Conservation (phyloP, 768 basidiomycete species). For the Collybia sordida region DNA sequence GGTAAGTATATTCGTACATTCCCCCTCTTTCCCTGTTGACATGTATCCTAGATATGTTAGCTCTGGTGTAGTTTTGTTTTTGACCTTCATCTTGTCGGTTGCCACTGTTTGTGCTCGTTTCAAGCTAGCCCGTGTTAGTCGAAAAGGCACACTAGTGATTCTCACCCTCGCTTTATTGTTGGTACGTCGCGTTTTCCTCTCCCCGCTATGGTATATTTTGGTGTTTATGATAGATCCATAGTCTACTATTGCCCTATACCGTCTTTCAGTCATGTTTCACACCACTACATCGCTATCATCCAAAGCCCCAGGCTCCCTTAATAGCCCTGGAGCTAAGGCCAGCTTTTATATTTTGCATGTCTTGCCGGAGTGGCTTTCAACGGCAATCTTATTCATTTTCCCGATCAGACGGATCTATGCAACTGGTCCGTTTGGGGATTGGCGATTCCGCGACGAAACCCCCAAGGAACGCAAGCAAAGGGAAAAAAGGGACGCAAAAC, state of each 20-base stretch:
- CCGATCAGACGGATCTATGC: conserved; percentile 26
- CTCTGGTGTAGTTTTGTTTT: conserved; percentile 14
- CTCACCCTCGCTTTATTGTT: conserved; percentile 23
- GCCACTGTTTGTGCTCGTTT: conserved; percentile 21
- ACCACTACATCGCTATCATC: conserved; percentile 23
- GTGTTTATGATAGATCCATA: conserved; percentile 1
- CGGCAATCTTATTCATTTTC: conserved; percentile 17
- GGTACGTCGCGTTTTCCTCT: conserved; percentile 20
- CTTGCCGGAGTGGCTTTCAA: conserved; percentile 30
- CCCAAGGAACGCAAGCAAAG: conserved; percentile 19
- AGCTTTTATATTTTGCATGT: conserved; percentile 32
- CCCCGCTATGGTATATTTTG: background rate
- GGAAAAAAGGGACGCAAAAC: conserved; percentile 16
- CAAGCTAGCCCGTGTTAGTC: conserved; percentile 25
- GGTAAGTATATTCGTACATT: conserved; percentile 10
- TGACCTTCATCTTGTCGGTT: conserved; percentile 11
- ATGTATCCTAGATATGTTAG: conserved; percentile 22
- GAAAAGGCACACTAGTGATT: conserved; percentile 18
- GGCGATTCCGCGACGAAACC: conserved; percentile 20
- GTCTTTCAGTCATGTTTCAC: conserved; percentile 28
- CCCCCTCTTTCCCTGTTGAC: conserved; percentile 8
- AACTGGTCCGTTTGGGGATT: conserved; percentile 24
- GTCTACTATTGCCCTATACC: conserved; percentile 28
- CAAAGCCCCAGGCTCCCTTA: conserved; percentile 22
- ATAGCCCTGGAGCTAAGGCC: conserved; percentile 23